These are phyloP conservation scores for Flueggea neowawraea DNA, from an alignment of 441 rosid genomes.

Conservation along the genomic window DNA sequence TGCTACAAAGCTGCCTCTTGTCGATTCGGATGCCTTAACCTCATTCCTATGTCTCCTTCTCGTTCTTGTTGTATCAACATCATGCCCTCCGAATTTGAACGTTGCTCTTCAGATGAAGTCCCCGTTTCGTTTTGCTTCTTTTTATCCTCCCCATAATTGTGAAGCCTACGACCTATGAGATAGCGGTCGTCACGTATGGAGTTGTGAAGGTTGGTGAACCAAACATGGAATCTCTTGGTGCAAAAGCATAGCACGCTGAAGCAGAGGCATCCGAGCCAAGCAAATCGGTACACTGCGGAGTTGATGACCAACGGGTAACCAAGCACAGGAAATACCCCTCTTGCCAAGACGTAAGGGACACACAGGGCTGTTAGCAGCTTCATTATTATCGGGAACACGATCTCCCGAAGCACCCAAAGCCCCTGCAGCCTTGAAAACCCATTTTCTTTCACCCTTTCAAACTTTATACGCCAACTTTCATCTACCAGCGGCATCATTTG, in stretches of 20 bases:
- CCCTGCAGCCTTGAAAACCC: slow-evolving; percentile 95
- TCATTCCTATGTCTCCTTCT: slow-evolving; percentile 56
- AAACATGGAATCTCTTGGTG: slow-evolving; percentile 80
- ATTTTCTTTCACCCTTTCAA: slow-evolving; percentile 90
- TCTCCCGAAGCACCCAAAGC: slow-evolving; percentile 90
- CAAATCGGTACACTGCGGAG: slow-evolving; percentile 89
- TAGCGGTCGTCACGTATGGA: slow-evolving; percentile 93
- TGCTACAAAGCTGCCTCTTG: slow-evolving; percentile 23
- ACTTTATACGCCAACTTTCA: slow-evolving; percentile 84
- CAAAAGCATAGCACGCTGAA: slow-evolving; percentile 72
- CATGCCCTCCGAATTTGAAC: slow-evolving; percentile 45
- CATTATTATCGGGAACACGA: slow-evolving; percentile 87
- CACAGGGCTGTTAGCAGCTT: slow-evolving; percentile 91
- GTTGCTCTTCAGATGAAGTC: slow-evolving; percentile 22
- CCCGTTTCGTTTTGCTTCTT: slow-evolving; percentile 27
- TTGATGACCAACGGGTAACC: slow-evolving; percentile 90
- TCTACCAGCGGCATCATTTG: slow-evolving; percentile 96
- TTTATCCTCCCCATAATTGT: slow-evolving; percentile 62
- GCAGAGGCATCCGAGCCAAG: slow-evolving; percentile 92
- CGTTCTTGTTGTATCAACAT: slow-evolving; percentile 43
- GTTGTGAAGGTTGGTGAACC: slow-evolving; percentile 99
- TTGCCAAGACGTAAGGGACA: slow-evolving; percentile 81
- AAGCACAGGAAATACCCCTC: slow-evolving; percentile 88
- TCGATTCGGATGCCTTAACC: slow-evolving; percentile 49
- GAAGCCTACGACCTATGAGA: slow-evolving; percentile 88